phyloP scores from a whole-genome alignment of 2,329 filamentous ascomycete genomes.

The Phaeosphaeriaceae sp. region DNA sequence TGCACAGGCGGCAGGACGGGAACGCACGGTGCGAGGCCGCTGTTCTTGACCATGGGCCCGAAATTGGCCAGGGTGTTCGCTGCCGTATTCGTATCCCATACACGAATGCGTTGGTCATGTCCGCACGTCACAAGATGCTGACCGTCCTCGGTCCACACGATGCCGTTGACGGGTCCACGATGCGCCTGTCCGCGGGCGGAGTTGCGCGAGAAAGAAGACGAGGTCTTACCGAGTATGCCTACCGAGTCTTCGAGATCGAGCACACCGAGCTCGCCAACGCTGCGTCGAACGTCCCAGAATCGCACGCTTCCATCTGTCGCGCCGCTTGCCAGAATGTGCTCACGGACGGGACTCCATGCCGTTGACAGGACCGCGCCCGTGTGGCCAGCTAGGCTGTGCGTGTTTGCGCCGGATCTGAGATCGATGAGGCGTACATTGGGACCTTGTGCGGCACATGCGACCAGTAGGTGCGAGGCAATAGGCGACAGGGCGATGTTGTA shows the following conservation, averaged over 20 bases:
- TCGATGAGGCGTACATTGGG: slow-evolving; percentile 86
- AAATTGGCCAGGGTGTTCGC: slow-evolving; percentile 90
- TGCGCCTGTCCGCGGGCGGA: slow-evolving; percentile 66
- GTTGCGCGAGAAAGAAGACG: slow-evolving; percentile 50
- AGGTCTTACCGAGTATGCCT: slow-evolving; percentile 64
- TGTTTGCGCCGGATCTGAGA: slow-evolving; percentile 77
- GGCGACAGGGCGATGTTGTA: slow-evolving; percentile 82
- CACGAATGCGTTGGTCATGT: slow-evolving; percentile 82
- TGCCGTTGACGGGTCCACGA: slow-evolving; percentile 79
- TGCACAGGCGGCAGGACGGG: slow-evolving; percentile 65
- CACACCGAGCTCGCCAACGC: slow-evolving; percentile 75
- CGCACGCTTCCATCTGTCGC: slow-evolving; percentile 84
- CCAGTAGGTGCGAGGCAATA: slow-evolving; percentile 74
- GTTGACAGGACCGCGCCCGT: slow-evolving; percentile 64
- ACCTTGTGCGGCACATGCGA: slow-evolving; percentile 88
- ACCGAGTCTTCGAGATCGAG: slow-evolving; percentile 85
- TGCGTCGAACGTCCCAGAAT: slow-evolving; percentile 86
- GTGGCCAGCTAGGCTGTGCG: slow-evolving; percentile 60
- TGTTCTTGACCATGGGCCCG: slow-evolving; percentile 80
- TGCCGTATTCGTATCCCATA: slow-evolving; percentile 83
- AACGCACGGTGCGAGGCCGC: slow-evolving; percentile 48
- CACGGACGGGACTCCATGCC: slow-evolving; percentile 81
- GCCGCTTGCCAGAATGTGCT: slow-evolving; percentile 81
- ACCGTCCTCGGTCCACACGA: slow-evolving; percentile 85
- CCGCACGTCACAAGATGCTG: slow-evolving; percentile 78